Evolutionary conservation across 495 filamentous ascomycete species (phyloP), one percentile per base, ranked within the genome.

Genomic region (Halenospora varia): DNA sequence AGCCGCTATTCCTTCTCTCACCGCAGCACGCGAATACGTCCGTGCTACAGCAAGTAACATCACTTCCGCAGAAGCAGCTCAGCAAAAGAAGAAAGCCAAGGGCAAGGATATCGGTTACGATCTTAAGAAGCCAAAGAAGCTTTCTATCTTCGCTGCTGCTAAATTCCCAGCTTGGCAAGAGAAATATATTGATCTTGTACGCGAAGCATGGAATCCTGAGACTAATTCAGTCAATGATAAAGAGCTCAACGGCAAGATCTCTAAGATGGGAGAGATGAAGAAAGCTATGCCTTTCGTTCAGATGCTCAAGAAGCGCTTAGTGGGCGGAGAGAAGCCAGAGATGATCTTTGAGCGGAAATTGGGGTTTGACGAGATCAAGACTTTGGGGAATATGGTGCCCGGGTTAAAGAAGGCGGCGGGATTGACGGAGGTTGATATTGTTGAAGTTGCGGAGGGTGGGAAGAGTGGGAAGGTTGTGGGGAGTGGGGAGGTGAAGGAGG

Each of bases 241-340:
- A 75, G 82, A 81, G 53, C 74, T 97, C 18, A 89, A 82, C 63
- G 80, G 80, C 50, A 81, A 85, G 64, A 80, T 93, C 19, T 81
- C 79, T 63, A 92, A 92, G 74, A 81, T 94, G 66, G 79, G 82
- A 24, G 93, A 97, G 73, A 89, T 88, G 81, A 98, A 98, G 82
- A 90, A 93, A 72, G 93, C 90, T 23, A 97, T 97, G 94, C 95
- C 95, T 3, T 98, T 97, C 66, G 84, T 97, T 3, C 91, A 97
- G 71, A 72, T 66, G 1, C 73, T 98, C 49, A 97, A 96, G 86
- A 86, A 82, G 64, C 80, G 89, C 18, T 78, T 98, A 22, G 70
- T 87, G 45, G 69, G 67, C 19, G 82, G 80, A 41, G 80, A 84
- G 67, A 71, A 77, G 26, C 74, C 80, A 8, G 74, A 82, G 18